These are phyloP conservation scores for Fusarium equiseti DNA, from an alignment of 2,329 filamentous ascomycete genomes.

Conservation along the genomic window DNA sequence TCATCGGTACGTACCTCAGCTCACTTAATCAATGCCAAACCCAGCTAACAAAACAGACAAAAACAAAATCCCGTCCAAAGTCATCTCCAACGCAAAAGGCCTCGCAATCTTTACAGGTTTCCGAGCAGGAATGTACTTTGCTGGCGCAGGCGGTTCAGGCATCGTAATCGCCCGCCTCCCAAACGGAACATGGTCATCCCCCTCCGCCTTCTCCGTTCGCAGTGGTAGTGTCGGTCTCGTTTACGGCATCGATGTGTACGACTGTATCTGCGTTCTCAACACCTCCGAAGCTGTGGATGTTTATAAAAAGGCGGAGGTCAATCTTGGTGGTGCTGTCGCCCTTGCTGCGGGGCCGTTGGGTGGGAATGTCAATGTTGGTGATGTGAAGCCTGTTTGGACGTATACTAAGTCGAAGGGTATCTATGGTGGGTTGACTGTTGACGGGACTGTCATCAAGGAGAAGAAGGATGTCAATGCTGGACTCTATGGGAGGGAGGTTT, in stretches of 20 bases:
- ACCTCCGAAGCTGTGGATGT: constrained; percentile 8
- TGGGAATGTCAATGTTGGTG: constrained; percentile 1
- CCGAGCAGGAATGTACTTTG: constrained; percentile 25
- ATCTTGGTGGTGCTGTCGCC: constrained; percentile 6
- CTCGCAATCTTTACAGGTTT: constrained; percentile 15
- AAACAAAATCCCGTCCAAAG: background rate
- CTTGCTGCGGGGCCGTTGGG: constrained; percentile 12
- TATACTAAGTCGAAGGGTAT: constrained; percentile 8
- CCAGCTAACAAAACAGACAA: background rate
- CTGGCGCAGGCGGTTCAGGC: constrained; percentile 13
- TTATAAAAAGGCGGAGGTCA: constrained; percentile 9
- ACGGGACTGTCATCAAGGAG: constrained; percentile 7
- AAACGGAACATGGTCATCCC: background rate
- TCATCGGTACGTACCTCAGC: background rate
- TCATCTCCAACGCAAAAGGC: constrained; percentile 15
- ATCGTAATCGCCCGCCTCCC: background rate
- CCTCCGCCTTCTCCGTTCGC: constrained; percentile 19
- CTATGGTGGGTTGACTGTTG: constrained; percentile 20
- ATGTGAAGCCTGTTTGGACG: constrained; percentile 16
- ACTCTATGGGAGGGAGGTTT: constrained; percentile 1
- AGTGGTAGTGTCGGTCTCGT: constrained; percentile 23
- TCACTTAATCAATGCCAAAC: fast-evolving
- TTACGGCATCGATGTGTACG: constrained; percentile 16
- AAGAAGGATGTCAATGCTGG: background rate
- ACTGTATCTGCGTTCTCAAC: constrained; percentile 16